phyloP scores from a whole-genome alignment of 176 grass and related monocot genomes.

The Luzula sylvatica region DNA sequence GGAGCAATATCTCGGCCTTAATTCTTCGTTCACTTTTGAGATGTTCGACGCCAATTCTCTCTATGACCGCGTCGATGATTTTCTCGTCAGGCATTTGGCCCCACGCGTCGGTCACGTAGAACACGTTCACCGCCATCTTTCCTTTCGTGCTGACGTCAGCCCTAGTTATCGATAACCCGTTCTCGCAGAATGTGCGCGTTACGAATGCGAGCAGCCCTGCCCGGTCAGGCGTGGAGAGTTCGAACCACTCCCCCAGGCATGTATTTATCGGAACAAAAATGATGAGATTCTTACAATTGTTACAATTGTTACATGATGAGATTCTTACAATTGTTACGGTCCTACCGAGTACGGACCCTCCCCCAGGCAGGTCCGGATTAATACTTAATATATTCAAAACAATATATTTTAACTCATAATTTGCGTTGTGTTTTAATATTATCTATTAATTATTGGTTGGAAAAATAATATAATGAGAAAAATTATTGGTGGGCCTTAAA shows the following conservation, averaged over 20 bases:
- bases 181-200: conserved; percentile 70
- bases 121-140: conserved; percentile 54
- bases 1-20: conserved; percentile 23
- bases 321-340: too few relatives aligned
- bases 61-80: conserved; percentile 45
- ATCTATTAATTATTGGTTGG: too few relatives aligned
- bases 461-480: too few relatives aligned
- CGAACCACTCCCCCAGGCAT: conserved; percentile 65
- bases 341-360: too few relatives aligned
- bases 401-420: too few relatives aligned
- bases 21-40: conserved; percentile 51
- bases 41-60: conserved; percentile 29
- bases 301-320: conserved; percentile 43
- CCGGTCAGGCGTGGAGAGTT: conserved; percentile 48
- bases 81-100: conserved; percentile 39
- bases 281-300: too few relatives aligned
- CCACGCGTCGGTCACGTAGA: conserved; percentile 70
- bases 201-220: conserved; percentile 56
- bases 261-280: too few relatives aligned
- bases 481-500: too few relatives aligned
- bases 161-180: conserved; percentile 54
- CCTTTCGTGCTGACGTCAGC: conserved; percentile 67
- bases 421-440: conserved; percentile 31
- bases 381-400: too few relatives aligned
- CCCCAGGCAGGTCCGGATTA: too few relatives aligned